Conservation (phyloP, 306 rosid genomes). For the Comarum palustre region DNA sequence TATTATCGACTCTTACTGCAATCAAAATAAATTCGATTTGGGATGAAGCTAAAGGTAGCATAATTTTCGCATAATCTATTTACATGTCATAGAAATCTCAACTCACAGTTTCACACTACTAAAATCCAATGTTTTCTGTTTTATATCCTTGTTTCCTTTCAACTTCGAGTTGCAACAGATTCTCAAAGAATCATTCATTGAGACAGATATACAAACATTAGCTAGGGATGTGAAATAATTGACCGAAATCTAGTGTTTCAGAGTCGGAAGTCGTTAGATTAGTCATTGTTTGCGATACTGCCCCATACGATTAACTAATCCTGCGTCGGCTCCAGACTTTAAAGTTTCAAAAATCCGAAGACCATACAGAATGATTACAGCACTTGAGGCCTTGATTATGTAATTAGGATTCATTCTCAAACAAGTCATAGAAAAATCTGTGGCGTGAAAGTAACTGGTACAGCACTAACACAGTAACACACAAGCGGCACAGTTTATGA, state of each 20-base stretch:
- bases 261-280: not conserved
- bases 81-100: not conserved
- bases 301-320: too few species aligned
- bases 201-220: not conserved
- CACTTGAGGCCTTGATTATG: not conserved
- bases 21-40: not conserved
- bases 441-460: not conserved
- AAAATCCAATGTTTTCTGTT: not conserved
- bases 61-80: constrained; percentile 8
- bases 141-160: not conserved
- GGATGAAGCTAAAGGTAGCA: not conserved
- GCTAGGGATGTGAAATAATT: not conserved
- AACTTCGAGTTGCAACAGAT: not conserved
- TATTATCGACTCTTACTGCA: not conserved
- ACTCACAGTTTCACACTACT: not conserved
- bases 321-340: not conserved
- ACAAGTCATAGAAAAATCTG: not conserved
- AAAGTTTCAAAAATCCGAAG: not conserved
- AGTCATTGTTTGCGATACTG: not conserved
- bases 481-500: not conserved
- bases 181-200: constrained; percentile 6
- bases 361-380: not conserved
- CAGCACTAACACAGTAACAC: not conserved
- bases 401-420: not conserved
- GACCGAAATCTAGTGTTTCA: not conserved